Base-by-base conservation (phyloP, 2,329 filamentous ascomycete genomes). In the Monosporascus sp. region DNA sequence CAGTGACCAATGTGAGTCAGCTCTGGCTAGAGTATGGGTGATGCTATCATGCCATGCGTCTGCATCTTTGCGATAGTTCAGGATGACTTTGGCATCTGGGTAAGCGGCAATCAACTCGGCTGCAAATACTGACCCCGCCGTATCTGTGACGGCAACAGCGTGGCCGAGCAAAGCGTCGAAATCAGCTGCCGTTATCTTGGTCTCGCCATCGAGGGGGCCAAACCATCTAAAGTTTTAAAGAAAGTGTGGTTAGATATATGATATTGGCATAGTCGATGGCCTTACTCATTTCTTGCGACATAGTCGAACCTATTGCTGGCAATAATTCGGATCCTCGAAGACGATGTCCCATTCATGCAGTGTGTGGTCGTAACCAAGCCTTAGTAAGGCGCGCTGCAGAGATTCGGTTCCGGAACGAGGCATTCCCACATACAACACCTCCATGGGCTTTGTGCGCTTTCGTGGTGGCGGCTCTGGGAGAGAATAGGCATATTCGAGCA, bases 1-100 rank as follows among this genome's bases (percentile, higher is more conserved):
- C 17, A 65, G 62, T n/a, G 48, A 55, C 65, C 65, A 69, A 53
- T 51, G 55, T 48, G 59, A 31, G 38, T 65, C 57, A n/a, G 54
- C 48, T 15, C 56, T 52, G 37, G 65, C 58, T 5, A 69, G 52
- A 25, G 63, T 68, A 31, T 56, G 58, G 8, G 54, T 55, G 25
- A 63, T 49, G 49, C 70, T 72, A 39, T 58, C 52, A 58, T 70
- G 65, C 75, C 74, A 77, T n/a, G 63, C 65, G 22, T 72, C 65
- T 8, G 68, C 59, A 52, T 76, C 72, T n/a, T 68, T 60, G 6
- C 68, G 62, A 37, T 70, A 73, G 55, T 66, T 64, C 52, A 74
- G 68, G 18, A 80, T 69, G 11, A 79, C 75, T 54, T 74, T 75
- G 44, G 78, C 77, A 27, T 78, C 68, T 0, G 77, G 77, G 52